Conservation (phyloP, 225 moss, liverwort and hornwort species). For the Polytrichum formosum region DNA sequence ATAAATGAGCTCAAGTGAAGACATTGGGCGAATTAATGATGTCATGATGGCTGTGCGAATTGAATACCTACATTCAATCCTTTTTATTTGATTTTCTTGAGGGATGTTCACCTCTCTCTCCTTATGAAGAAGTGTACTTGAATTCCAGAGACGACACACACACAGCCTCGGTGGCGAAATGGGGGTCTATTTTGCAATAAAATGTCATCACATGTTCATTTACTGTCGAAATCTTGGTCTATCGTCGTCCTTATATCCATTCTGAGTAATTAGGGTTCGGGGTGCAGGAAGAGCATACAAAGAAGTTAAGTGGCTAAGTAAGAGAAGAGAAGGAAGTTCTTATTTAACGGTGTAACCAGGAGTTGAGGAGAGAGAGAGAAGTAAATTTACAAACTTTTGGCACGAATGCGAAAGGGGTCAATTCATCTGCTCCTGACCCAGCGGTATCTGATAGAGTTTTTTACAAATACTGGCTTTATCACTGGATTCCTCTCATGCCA, state of each 20-base stretch:
- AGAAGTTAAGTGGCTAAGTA: no score
- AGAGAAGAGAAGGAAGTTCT: no score
- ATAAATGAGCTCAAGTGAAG: not conserved
- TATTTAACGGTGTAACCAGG: no score
- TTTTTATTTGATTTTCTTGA: not conserved
- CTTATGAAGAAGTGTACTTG: not conserved
- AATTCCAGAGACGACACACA: not conserved
- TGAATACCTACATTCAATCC: not conserved
- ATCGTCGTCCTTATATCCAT: no score
- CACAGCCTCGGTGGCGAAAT: not conserved
- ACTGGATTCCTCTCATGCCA: not conserved
- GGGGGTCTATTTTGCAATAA: not conserved
- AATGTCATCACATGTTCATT: constrained; percentile 3
- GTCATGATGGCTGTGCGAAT: not conserved
- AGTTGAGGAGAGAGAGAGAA: no score
- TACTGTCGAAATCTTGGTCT: no score
- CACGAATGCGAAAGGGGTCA: no score
- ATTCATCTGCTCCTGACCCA: constrained; percentile 28
- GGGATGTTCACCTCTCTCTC: not conserved
- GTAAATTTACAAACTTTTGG: constrained; percentile 34
- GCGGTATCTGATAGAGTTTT: constrained; percentile 5
- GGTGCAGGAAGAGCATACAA: no score
- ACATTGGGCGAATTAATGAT: not conserved
- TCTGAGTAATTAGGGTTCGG: no score
- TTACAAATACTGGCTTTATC: not conserved